Base-by-base conservation (phyloP, 2,329 filamentous ascomycete genomes). In the Drechslerella dactyloides region DNA sequence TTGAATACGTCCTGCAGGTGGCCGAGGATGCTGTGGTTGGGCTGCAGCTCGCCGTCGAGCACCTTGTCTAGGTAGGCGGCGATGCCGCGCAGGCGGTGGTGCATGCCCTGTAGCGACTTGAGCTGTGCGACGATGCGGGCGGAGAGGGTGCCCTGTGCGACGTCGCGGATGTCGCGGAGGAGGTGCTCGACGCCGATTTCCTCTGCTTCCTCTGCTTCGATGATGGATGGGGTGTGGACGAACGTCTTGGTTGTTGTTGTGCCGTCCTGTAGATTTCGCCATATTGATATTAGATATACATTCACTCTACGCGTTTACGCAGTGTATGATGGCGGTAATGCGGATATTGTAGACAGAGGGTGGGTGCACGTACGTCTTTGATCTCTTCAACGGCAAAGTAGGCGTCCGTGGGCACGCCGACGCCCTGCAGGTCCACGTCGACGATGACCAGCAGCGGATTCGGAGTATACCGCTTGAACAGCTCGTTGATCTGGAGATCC, bases 1-100 rank as follows among this genome's bases (percentile, higher is more conserved):
- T 99, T 99, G 85, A 99, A 99, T 73, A 97, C 91, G 78, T 99
- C 94, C 83, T 99, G 94, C n/a, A 99, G 88, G 79, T 97, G 96
- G 75, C 93, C 94, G 27, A 99, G 86, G 74, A 99, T 97, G 64
- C 92, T 91, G 79, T 99, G 94, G 82, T 99, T 99, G 78, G 97
- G 89, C 2, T 94, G 94, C 37, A 99, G 85, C 77, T 96, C 89
- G 76, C 90, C 90, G 79, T 96, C 91, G 66, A 97, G 87, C 8
- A 99, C 94, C 81, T 97, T 97, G 80, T 96, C 90, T 27, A 99
- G 87, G 80, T 99, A 99, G 76, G 90, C 86, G 69, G 93, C 92
- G 78, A 99, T 99, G 79, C 99, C 94, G 79, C 93, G 90, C 78
- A 99, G 86, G 75, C 94, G 90, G 76, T 96, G 85, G 80, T 99